Evolutionary conservation across 1,139 yeast species (phyloP).

Genomic region (Candida tunisiensis): DNA sequence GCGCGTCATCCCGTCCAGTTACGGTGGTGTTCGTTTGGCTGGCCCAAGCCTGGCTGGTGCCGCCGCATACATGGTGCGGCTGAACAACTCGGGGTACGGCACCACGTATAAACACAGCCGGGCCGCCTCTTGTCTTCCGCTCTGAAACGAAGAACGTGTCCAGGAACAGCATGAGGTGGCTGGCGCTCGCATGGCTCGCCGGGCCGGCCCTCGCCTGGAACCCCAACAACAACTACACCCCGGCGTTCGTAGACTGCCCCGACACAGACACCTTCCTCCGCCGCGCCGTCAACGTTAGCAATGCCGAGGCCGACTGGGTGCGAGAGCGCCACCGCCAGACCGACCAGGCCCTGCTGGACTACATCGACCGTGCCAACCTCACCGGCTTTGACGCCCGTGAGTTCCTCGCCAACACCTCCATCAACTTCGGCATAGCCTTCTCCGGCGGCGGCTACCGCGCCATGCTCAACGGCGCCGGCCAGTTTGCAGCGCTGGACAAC

Average conservation of each 20-base stretch:
- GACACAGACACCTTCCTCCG: slow-evolving; percentile 6
- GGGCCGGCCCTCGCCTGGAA: not conserved
- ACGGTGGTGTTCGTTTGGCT: too few relatives aligned
- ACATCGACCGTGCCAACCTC: slow-evolving; percentile 39
- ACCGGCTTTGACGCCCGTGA: slow-evolving; percentile 45
- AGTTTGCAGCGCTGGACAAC: slow-evolving; percentile 57
- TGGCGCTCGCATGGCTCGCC: not conserved
- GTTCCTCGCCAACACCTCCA: slow-evolving; percentile 28
- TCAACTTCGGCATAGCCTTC: slow-evolving; percentile 55
- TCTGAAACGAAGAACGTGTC: too few relatives aligned
- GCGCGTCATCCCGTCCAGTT: too few relatives aligned
- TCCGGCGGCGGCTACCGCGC: slow-evolving; percentile 93
- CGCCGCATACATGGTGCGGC: too few relatives aligned
- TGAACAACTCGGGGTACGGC: too few relatives aligned
- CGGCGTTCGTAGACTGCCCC: slow-evolving; percentile 8
- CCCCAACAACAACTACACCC: slow-evolving; percentile 7
- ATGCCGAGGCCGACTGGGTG: slow-evolving; percentile 8
- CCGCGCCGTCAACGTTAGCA: slow-evolving; percentile 8
- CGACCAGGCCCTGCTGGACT: slow-evolving; percentile 34
- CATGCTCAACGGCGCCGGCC: slow-evolving; percentile 83
- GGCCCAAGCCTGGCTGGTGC: too few relatives aligned
- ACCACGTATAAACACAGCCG: too few relatives aligned
- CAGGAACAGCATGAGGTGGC: too few relatives aligned
- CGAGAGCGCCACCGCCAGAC: slow-evolving; percentile 11
- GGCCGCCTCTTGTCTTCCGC: too few relatives aligned